Percentiles rank a stretch among this genome's conserved stretches.
Conservation (phyloP, 2,329 filamentous ascomycete genomes). For the Nothomitra cinnamomea region DNA sequence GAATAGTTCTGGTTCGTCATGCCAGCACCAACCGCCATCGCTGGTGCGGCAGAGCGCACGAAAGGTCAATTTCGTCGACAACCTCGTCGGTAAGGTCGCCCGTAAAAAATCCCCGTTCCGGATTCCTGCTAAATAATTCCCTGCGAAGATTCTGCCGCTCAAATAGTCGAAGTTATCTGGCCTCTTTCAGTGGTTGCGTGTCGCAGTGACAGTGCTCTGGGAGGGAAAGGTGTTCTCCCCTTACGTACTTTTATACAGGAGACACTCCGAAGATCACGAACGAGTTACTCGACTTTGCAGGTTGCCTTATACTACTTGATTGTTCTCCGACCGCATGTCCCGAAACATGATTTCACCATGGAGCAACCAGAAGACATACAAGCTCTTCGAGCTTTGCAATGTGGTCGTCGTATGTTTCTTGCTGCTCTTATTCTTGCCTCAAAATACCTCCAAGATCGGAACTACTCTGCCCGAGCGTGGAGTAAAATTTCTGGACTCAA, state of each 20-base stretch:
- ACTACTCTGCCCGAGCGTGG: conserved; percentile 95
- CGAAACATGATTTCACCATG: conserved; percentile 67
- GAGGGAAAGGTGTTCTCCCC: conserved; percentile 63
- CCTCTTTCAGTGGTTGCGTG: conserved; percentile 70
- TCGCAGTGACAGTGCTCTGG: conserved; percentile 46
- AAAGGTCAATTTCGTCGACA: conserved; percentile 91
- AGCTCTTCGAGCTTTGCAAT: conserved; percentile 68
- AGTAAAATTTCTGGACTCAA: conserved; percentile 97
- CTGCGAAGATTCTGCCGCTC: conserved; percentile 74
- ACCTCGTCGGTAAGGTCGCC: conserved; percentile 72
- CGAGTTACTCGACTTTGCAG: conserved; percentile 93
- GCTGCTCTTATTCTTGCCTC: conserved; percentile 88
- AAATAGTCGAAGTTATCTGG: conserved; percentile 97
- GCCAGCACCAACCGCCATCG: conserved; percentile 49
- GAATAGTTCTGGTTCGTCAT: conserved; percentile 20
- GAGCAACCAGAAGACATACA: conserved; percentile 62
- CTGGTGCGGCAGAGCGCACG: conserved; percentile 78
- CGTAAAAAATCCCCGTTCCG: conserved; percentile 1
- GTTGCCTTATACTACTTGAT: conserved; percentile 94
- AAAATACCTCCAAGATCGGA: conserved; percentile 94
- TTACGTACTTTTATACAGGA: conserved; percentile 95
- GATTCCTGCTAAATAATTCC: background rate
- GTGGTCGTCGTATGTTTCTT: conserved; percentile 93
- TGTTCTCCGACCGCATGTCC: conserved; percentile 80
- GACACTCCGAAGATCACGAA: conserved; percentile 82